Base-by-base conservation (phyloP, 2,329 filamentous ascomycete species). In the Cytospora chrysosperma region DNA sequence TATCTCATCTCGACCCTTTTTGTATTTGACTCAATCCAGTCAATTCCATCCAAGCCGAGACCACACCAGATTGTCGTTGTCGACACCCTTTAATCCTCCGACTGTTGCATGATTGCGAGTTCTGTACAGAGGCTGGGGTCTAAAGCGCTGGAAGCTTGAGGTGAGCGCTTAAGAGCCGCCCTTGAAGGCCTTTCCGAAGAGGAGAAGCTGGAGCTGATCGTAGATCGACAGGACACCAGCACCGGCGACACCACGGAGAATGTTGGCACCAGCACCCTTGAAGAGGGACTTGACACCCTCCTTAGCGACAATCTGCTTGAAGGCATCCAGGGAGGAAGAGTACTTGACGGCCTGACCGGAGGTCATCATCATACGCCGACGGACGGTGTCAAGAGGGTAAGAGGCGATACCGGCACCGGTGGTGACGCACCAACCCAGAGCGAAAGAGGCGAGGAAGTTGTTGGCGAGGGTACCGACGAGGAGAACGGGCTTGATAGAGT, bases 281-380 rank as follows among this genome's bases (percentile, higher is more conserved):
- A 99, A 99, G 83, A 99, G 94, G 76, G 95, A 99, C 85, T 88
- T 91, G 83, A 96, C 85, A 88, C 95, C 95, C 88, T 98, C 95
- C 85, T 91, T 92, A 85, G 93, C 93, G 77, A 98, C 81, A 79
- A 99, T 99, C 89, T 98, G 92, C 82, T 86, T 87, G 82, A 88
- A 93, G 78, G 95, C 95, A 83, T 99, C 95, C 75, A 98, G 75
- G 73, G 95, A 97, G 80, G 88, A 91, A 82, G 90, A 92, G 92
- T 99, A 99, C 92, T 99, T 99, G 89, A 99, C 95, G 86, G 95
- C 95, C 92, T 96, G 85, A 83, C 87, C 86, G 71, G 85, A 89
- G 76, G 95, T 99, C 95, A 99, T 99, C 95, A 99, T 99, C 95
- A 99, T 99, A 86, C 95, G 95, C 89, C 95, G 93, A 88, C 95